Evolutionary conservation across 192 early-diverging fungal species (phyloP).

Genomic region (Neocallimastix lanati): DNA sequence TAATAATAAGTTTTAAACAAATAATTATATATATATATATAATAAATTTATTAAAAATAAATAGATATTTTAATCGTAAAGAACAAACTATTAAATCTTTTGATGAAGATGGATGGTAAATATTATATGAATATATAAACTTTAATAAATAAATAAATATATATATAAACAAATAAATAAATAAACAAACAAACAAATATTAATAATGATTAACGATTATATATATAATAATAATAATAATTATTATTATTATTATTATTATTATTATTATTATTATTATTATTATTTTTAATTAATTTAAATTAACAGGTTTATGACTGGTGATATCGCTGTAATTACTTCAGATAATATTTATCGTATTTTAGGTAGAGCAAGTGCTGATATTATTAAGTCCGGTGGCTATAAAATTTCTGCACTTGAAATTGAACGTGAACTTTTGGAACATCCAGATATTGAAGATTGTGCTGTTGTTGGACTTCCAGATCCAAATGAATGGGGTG

Average conservation of each 20-base stretch:
- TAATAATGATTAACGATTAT: background rate
- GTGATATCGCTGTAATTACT: conserved; percentile 42
- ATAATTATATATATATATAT: too few relatives aligned
- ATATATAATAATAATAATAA: background rate
- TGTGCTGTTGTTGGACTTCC: conserved; percentile 54
- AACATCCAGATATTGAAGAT: conserved; percentile 38
- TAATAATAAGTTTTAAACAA: too few relatives aligned
- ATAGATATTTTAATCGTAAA: conserved; percentile 46
- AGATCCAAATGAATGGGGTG: conserved; percentile 53
- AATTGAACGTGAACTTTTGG: conserved; percentile 61
- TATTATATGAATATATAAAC: too few relatives aligned
- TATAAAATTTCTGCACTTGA: conserved; percentile 73
- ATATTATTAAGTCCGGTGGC: conserved; percentile 78
- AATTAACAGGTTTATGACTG: conserved; percentile 52
- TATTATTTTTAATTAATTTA: too few relatives aligned
- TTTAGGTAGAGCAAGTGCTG: conserved; percentile 58
- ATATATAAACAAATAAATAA: too few relatives aligned
- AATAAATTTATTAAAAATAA: too few relatives aligned
- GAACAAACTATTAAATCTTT: conserved; percentile 56
- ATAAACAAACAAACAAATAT: too few relatives aligned
- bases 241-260: too few relatives aligned
- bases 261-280: too few relatives aligned
- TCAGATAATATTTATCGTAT: conserved; percentile 44
- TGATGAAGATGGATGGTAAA: conserved; percentile 46
- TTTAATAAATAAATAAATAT: too few relatives aligned